Evolutionary conservation across 1,284 basidiomycete species (phyloP), one percentile per base, ranked within the genome.

Genomic region (Puccinia sorghi): DNA sequence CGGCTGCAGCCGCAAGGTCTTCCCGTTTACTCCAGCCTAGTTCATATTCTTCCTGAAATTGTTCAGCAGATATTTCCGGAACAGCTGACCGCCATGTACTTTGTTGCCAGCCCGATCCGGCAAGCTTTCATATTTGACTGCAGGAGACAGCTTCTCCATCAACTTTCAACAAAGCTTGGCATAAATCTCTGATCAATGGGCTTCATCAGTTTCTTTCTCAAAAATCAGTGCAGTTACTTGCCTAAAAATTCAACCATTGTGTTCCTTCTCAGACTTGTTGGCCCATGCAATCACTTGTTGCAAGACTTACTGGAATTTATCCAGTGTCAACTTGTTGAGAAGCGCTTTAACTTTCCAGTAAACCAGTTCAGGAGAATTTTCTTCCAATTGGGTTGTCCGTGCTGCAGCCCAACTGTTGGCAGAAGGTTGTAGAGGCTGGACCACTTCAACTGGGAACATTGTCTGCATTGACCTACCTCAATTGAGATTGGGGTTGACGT

Each of bases 261-360:
- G 92, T 88, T 99, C 95, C 82, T 90, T 89, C 86, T 91, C 90
- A 8, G 92, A 94, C 87, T 90, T 93, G 89, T 98, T 97, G 61
- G 94, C 95, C 92, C 92, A 97, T 22, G 88, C 86, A 81, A 97
- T 91, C 83, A 97, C 94, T 86, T 97, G 93, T 83, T 91, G 89
- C 6, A 92, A 95, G 83, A 98, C 97, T 8, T 92, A 91, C 82
- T 96, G 93, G 87, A 98, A 98, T 84, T 93, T 93, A 87, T 97
- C 94, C 89, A 95, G 91, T 0, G 95, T 96, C 69, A 98, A 89
- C 87, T 96, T 97, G 89, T 98, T 98, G 83, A 99, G 90, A 80
- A 97, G 86, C 72, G 87, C 87, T 86, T 93, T 95, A 87, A 98
- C 94, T 87, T 97, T 97, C 80, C 94, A 90, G 83, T 96, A 93